These are phyloP conservation scores for Coemansia umbellata DNA, from an alignment of 192 early-diverging fungal genomes.

Conservation along the genomic window DNA sequence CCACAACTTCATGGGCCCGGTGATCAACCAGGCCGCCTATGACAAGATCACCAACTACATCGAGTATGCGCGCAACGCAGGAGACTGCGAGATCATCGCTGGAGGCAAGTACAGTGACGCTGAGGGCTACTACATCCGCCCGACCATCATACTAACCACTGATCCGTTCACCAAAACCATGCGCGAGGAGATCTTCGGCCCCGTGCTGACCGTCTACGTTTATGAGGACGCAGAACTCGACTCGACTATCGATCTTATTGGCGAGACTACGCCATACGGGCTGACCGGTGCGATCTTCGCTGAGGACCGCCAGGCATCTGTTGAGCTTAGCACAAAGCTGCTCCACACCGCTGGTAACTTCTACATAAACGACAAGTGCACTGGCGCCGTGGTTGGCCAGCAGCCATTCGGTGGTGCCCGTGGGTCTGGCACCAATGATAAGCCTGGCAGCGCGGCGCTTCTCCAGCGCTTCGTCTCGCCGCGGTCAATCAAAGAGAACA, in stretches of 20 bases:
- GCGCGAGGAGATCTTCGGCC: slow-evolving; percentile 97
- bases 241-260: slow-evolving; percentile 67
- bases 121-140: slow-evolving; percentile 86
- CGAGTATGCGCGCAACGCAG: slow-evolving; percentile 68
- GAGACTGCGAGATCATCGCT: slow-evolving; percentile 77
- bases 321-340: slow-evolving; percentile 69
- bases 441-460: slow-evolving; percentile 81
- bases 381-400: slow-evolving; percentile 95
- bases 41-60: slow-evolving; percentile 93
- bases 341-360: slow-evolving; percentile 94
- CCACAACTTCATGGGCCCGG: slow-evolving; percentile 79
- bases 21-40: slow-evolving; percentile 91
- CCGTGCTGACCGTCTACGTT: slow-evolving; percentile 89
- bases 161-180: slow-evolving; percentile 81
- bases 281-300: slow-evolving; percentile 92
- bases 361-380: slow-evolving; percentile 99
- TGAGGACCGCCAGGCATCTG: slow-evolving; percentile 73
- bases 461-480: slow-evolving; percentile 88
- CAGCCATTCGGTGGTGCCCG: slow-evolving; percentile 96
- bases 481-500: slow-evolving; percentile 94
- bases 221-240: slow-evolving; percentile 81
- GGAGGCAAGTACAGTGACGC: slow-evolving; percentile 86
- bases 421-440: slow-evolving; percentile 97
- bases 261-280: slow-evolving; percentile 78
- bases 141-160: slow-evolving; percentile 85